Conservation (phyloP, 2,329 filamentous ascomycete species). For the Aspergillus fumigatus region DNA sequence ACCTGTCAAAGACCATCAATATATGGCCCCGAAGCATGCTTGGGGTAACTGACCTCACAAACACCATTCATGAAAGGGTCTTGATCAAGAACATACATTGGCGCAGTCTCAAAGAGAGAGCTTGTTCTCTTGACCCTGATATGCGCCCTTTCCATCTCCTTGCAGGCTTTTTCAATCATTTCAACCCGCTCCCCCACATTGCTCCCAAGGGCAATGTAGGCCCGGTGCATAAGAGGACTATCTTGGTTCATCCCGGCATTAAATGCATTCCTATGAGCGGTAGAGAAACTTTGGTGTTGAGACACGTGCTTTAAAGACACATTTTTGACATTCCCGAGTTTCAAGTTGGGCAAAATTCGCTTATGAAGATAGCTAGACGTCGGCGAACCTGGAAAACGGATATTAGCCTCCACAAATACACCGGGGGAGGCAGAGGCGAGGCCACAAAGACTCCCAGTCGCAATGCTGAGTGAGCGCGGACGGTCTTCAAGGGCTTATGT, state of each 20-base stretch:
- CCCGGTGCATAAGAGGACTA: slow-evolving; percentile 38
- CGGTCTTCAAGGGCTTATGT: background rate
- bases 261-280: slow-evolving; percentile 4
- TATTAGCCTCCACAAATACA: background rate
- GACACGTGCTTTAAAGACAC: background rate
- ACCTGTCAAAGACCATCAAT: slow-evolving; percentile 52
- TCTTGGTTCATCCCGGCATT: slow-evolving; percentile 15
- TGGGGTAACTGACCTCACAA: slow-evolving; percentile 65
- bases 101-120: slow-evolving; percentile 86
- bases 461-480: background rate
- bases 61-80: slow-evolving; percentile 85
- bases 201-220: slow-evolving; percentile 85
- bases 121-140: slow-evolving; percentile 78
- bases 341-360: background rate
- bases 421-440: background rate
- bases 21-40: slow-evolving; percentile 2
- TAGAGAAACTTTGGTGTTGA: slow-evolving; percentile 10
- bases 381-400: background rate
- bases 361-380: background rate
- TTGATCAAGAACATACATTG: slow-evolving; percentile 95
- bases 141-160: slow-evolving; percentile 66
- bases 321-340: slow-evolving; percentile 3
- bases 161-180: slow-evolving; percentile 80
- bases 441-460: background rate
- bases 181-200: slow-evolving; percentile 82